phyloP scores from a whole-genome alignment of 192 early-diverging fungal genomes.

The Lobulomyces angularis region DNA sequence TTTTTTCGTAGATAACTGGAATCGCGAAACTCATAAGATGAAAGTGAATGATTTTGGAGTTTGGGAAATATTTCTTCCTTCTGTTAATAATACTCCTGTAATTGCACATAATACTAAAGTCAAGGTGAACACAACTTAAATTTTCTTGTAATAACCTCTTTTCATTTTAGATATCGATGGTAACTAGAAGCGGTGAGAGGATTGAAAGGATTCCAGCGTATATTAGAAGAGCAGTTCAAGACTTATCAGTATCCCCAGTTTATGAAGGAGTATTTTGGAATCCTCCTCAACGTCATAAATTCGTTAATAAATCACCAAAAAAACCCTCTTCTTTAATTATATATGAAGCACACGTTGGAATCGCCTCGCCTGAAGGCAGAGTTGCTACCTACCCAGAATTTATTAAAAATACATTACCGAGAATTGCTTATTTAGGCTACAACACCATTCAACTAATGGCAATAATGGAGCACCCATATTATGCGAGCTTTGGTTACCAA shows the following conservation, averaged over 20 bases:
- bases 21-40: constrained; percentile 62
- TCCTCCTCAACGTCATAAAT: constrained; percentile 58
- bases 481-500: constrained; percentile 95
- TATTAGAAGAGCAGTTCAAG: constrained; percentile 75
- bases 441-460: constrained; percentile 56
- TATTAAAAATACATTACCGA: constrained; percentile 67
- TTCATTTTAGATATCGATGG: constrained; percentile 53
- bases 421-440: constrained; percentile 64
- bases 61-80: constrained; percentile 60
- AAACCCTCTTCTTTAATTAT: constrained; percentile 58
- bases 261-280: constrained; percentile 95
- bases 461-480: constrained; percentile 98
- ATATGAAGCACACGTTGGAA: constrained; percentile 95
- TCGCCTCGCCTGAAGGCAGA: constrained; percentile 69
- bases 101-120: constrained; percentile 83
- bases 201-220: constrained; percentile 86
- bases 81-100: constrained; percentile 42
- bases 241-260: constrained; percentile 61
- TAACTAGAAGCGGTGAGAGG: constrained; percentile 55
- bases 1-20: constrained; percentile 62
- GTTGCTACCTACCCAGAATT: constrained; percentile 88
- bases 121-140: constrained; percentile 40
- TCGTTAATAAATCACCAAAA: constrained; percentile 63
- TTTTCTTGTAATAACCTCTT: not conserved
- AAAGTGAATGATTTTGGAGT: constrained; percentile 69